phyloP scores from a whole-genome alignment of 2,329 filamentous ascomycete species.

The Penicillium sp. region DNA sequence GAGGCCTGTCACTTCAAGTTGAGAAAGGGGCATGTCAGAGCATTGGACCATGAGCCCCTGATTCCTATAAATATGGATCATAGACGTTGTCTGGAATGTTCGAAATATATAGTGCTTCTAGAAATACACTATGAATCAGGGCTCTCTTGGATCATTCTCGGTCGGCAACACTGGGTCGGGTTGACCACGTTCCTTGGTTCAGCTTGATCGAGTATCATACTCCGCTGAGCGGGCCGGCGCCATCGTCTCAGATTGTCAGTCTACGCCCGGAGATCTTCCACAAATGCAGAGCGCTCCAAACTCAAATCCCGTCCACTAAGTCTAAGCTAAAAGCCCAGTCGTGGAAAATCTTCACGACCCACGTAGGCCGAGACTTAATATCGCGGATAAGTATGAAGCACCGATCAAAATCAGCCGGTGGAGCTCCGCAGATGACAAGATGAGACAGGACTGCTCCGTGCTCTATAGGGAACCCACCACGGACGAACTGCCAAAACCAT shows the following conservation, averaged over 20 bases:
- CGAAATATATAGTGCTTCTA: not conserved
- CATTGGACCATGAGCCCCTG: not conserved
- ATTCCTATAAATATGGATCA: not conserved
- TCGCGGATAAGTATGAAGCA: not conserved
- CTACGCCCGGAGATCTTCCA: conserved; percentile 12
- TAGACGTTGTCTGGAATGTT: not conserved
- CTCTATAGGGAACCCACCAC: conserved; percentile 17
- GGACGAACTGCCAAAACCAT: conserved; percentile 3
- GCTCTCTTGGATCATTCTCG: not conserved
- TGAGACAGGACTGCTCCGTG: conserved; percentile 21
- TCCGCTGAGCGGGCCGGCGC: not conserved
- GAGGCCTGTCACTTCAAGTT: not conserved
- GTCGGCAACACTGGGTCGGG: not conserved
- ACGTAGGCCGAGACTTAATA: not conserved
- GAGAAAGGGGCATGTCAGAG: not conserved
- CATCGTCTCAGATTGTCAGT: conserved; percentile 11
- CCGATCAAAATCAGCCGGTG: not conserved
- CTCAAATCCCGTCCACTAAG: not conserved
- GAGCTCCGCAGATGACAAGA: conserved; percentile 5
- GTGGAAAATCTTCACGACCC: conserved; percentile 12
- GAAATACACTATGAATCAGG: not conserved
- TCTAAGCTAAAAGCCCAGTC: conserved; percentile 1
- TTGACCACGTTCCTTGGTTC: not conserved
- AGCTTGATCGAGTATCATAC: not conserved
- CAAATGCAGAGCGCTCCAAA: conserved; percentile 4